Evolutionary conservation across 768 basidiomycete genomes (phyloP), one percentile per base, ranked within the genome.

Genomic region (Mycena amicta): DNA sequence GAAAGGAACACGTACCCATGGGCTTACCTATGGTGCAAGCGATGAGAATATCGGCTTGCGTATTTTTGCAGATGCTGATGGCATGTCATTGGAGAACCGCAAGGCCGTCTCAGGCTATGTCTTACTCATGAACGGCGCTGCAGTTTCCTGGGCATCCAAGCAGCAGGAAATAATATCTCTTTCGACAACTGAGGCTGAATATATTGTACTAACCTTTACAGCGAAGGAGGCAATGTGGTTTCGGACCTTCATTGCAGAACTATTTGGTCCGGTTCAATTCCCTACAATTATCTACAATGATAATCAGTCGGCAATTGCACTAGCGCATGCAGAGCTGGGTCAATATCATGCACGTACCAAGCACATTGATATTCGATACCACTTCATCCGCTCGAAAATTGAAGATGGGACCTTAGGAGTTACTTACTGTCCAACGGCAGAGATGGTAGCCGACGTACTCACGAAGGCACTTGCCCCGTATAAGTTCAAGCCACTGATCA

Each of bases 111-210:
- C 41, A 6, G 41, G 41, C 13, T 43, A 43, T 43, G 41, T 22
- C 13, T 22, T 43, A 8, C 11, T 22, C 6, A 8, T 76, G 4
- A 71, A 68, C 30, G 68, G 68, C 6, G 41, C 13, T 6, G 41
- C 41, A 6, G 41, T 43, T 22, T 43, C 41, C 11, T 43, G 41
- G 41, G 11, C 41, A 43, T 43, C 72, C 3, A 72, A 72, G 62
- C 64, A 68, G 37, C 76, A 80, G 53, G 56, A 62, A 1, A 64
- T 74, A 18, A 22, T 22, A 8, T 11, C 41, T 8, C 41, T 43
- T 6, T 43, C 41, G 20, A 43, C 41, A 12, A 43, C 41, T 6
- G 41, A 43, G 20, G 41, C 41, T 8, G 41, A 43, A 22, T 43
- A 43, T 20, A 22, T 43, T 20, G 11, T 20, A 22, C 6, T 43